phyloP scores from a whole-genome alignment of 352 stramenopile species.

The Phytopythium mirpurense region DNA sequence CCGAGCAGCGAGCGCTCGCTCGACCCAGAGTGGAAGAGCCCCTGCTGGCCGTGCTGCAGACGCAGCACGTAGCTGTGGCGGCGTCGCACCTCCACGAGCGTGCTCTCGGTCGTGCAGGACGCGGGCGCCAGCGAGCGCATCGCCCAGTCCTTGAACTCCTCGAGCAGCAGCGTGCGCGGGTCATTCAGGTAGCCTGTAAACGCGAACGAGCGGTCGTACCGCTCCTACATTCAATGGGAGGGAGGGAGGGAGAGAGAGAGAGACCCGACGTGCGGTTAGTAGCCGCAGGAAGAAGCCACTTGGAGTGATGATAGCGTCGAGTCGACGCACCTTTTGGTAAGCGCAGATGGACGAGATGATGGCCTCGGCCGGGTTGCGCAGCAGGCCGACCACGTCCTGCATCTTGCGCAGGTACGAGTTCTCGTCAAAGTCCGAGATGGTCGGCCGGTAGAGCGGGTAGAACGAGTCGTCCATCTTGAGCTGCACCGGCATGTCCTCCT shows the following conservation, averaged over 20 bases:
- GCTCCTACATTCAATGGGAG: too few species aligned
- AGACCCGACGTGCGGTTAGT: too few species aligned
- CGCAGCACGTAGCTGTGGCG: slow-evolving; percentile 72
- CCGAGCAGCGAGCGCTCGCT: slow-evolving; percentile 72
- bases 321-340: slow-evolving; percentile 58
- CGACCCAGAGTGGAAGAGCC: slow-evolving; percentile 69
- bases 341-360: slow-evolving; percentile 86
- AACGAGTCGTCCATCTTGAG: slow-evolving; percentile 86
- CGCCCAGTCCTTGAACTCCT: slow-evolving; percentile 85
- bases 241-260: too few species aligned
- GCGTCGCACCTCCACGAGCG: slow-evolving; percentile 66
- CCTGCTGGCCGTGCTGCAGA: slow-evolving; percentile 78
- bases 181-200: slow-evolving; percentile 84
- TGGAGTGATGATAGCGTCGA: too few species aligned
- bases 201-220: slow-evolving; percentile 67
- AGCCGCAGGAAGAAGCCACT: too few species aligned
- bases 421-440: slow-evolving; percentile 79
- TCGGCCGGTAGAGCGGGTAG: slow-evolving; percentile 69
- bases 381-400: slow-evolving; percentile 74
- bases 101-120: slow-evolving; percentile 72
- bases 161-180: slow-evolving; percentile 69
- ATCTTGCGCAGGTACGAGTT: slow-evolving; percentile 88
- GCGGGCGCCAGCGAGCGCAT: slow-evolving; percentile 73
- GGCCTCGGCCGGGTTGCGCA: slow-evolving; percentile 74
- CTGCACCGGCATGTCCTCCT: slow-evolving; percentile 76